phyloP scores from a whole-genome alignment of 2,329 filamentous ascomycete genomes.

The Diaporthe australafricana region DNA sequence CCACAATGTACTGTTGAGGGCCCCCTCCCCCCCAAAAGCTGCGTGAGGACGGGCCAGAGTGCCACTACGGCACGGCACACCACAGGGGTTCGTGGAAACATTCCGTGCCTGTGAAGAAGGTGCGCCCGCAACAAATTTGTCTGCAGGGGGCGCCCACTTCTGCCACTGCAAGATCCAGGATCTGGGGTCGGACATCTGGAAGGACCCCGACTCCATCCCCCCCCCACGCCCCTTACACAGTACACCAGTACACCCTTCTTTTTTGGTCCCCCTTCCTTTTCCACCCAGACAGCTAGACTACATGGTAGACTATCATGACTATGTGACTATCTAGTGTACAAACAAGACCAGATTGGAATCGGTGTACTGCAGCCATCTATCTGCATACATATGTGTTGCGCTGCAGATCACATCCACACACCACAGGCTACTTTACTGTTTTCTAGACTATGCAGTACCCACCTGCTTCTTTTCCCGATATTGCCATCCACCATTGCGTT shows the following conservation, averaged over 20 bases:
- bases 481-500: not conserved
- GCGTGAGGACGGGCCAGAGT: not conserved
- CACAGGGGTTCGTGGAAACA: constrained; percentile 7
- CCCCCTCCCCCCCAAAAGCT: not conserved
- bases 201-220: not conserved
- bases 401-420: too few relatives aligned
- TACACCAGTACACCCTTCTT: too few relatives aligned
- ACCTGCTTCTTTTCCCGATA: not conserved
- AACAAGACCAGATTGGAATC: too few relatives aligned
- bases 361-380: too few relatives aligned
- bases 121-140: constrained; percentile 2
- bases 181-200: not conserved
- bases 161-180: constrained; percentile 7
- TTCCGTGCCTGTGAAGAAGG: not conserved
- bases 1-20: not conserved
- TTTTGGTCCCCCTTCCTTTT: too few relatives aligned
- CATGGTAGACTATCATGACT: too few relatives aligned
- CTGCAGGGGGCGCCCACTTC: constrained; percentile 6
- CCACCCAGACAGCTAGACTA: too few relatives aligned
- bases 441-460: too few relatives aligned
- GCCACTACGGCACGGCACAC: constrained; percentile 1
- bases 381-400: too few relatives aligned
- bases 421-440: too few relatives aligned
- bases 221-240: not conserved
- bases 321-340: too few relatives aligned